phyloP scores from a whole-genome alignment of 441 rosid species.

The Kokia cookei region DNA sequence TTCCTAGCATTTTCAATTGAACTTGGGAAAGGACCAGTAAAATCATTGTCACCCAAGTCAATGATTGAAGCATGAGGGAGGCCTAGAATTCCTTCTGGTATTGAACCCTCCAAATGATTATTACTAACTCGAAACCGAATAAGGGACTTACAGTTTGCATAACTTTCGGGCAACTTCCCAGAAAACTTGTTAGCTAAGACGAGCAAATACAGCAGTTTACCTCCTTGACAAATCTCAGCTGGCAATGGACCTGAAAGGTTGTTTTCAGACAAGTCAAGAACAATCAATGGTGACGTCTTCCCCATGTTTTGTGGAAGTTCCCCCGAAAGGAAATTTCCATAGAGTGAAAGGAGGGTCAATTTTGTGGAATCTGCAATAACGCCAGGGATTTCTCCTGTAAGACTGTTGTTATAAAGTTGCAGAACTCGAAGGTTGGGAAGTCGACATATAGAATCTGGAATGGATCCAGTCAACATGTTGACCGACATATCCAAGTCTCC shows the following conservation, averaged over 20 bases:
- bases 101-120: conserved; percentile 56
- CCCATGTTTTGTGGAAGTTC: conserved; percentile 72
- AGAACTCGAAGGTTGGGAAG: conserved; percentile 75
- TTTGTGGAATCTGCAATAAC: conserved; percentile 56
- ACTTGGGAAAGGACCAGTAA: conserved; percentile 61
- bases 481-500: conserved; percentile 84
- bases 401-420: conserved; percentile 93
- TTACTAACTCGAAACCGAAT: conserved; percentile 76
- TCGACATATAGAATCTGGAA: conserved; percentile 72
- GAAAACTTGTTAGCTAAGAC: conserved; percentile 64
- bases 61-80: conserved; percentile 87
- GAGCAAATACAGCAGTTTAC: conserved; percentile 74
- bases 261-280: conserved; percentile 84
- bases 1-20: conserved; percentile 57
- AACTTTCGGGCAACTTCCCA: conserved; percentile 60
- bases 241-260: conserved; percentile 70
- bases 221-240: conserved; percentile 54
- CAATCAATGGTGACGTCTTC: conserved; percentile 44
- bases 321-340: conserved; percentile 69
- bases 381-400: conserved; percentile 74
- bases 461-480: conserved; percentile 56
- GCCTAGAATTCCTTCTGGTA: conserved; percentile 56
- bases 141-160: conserved; percentile 60
- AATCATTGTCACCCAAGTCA: conserved; percentile 63
- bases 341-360: conserved; percentile 59